Evolutionary conservation across 202 grass and related monocot species (phyloP), one percentile per base, ranked within the genome.

Genomic region (Sporobolus alterniflorus): DNA sequence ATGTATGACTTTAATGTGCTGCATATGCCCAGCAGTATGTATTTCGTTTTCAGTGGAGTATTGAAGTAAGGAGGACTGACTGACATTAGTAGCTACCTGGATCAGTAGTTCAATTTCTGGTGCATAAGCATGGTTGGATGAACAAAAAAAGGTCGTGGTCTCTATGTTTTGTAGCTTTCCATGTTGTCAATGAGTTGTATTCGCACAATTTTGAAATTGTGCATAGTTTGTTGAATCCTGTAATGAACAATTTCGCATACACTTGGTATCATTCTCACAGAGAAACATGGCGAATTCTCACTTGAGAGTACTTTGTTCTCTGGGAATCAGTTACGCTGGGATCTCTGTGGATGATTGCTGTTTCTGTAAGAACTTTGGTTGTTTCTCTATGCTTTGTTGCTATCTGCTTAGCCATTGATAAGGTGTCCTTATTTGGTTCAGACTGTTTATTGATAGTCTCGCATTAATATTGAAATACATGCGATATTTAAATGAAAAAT

Each of bases 281-380:
- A 26, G 63, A 76, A 48, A 39, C 28, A 69, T 76, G 75, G 12
- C 0, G 2, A 54, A 32, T 54, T 25, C 20, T 21, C 65, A 43
- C 49, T 80, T 71, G 32, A 46, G 42, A 32, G 50, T 33, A 36
- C 51, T 70, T 71, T 34, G 21, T 61, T 36, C 21, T 62, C 57
- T 60, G 3, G 22, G 63, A 26, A 51, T n/a, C 36, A 36, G 32
- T 40, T 40, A 11, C 10, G 42, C 8, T 57, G 76, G 20, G 14
- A 43, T 30, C 12, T 64, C 59, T 21, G 10, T 60, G 15, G 6
- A 56, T 69, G 20, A 21, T 84, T 30, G 12, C 28, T 43, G 33
- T 76, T 67, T 57, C 26, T 69, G 21, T 59, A n/a, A 20, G 64
- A 77, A 26, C 46, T 69, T 44, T 21, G 3, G 56, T 69, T 67